These are phyloP conservation scores for Cystobasidium onofrii DNA, from an alignment of 768 basidiomycete genomes.

Conservation along the genomic window DNA sequence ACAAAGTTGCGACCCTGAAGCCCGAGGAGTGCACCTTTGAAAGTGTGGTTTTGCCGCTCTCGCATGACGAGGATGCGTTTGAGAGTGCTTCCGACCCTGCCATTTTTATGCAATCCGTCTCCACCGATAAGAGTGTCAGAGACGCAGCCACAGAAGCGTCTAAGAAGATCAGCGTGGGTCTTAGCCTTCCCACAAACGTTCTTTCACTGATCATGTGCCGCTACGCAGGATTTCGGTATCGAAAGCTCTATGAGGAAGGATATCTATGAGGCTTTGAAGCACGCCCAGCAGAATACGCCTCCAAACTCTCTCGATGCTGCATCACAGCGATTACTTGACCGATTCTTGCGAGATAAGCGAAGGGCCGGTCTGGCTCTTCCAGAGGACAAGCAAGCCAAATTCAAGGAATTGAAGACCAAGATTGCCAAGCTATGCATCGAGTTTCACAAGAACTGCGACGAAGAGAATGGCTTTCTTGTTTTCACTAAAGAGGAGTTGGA, in stretches of 20 bases:
- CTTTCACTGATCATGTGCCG: too few species aligned
- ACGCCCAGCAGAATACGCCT: slow-evolving; percentile 63
- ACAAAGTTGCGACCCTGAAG: slow-evolving; percentile 33
- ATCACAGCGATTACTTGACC: slow-evolving; percentile 68
- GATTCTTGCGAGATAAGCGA: slow-evolving; percentile 70
- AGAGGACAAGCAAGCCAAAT: slow-evolving; percentile 57
- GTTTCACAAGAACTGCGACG: slow-evolving; percentile 83
- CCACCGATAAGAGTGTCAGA: slow-evolving; percentile 62
- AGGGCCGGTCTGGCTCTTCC: slow-evolving; percentile 69
- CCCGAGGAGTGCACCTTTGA: slow-evolving; percentile 38
- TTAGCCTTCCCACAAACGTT: too few species aligned
- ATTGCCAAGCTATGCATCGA: slow-evolving; percentile 67
- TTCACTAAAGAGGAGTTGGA: slow-evolving; percentile 34
- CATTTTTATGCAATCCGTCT: slow-evolving; percentile 74
- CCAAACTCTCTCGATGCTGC: slow-evolving; percentile 59
- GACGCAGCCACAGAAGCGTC: slow-evolving; percentile 72
- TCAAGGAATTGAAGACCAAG: slow-evolving; percentile 59
- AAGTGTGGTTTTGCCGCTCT: slow-evolving; percentile 33
- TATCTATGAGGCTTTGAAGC: slow-evolving; percentile 61
- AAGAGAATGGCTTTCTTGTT: slow-evolving; percentile 59
- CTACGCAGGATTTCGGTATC: slow-evolving; percentile 61
- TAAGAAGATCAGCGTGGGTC: slow-evolving; percentile 51
- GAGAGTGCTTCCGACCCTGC: slow-evolving; percentile 43
- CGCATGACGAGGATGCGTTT: slow-evolving; percentile 21
- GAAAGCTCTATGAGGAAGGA: slow-evolving; percentile 64